Conservation (phyloP, 202 grass and related monocot genomes). For the Saccharum hybrid region DNA sequence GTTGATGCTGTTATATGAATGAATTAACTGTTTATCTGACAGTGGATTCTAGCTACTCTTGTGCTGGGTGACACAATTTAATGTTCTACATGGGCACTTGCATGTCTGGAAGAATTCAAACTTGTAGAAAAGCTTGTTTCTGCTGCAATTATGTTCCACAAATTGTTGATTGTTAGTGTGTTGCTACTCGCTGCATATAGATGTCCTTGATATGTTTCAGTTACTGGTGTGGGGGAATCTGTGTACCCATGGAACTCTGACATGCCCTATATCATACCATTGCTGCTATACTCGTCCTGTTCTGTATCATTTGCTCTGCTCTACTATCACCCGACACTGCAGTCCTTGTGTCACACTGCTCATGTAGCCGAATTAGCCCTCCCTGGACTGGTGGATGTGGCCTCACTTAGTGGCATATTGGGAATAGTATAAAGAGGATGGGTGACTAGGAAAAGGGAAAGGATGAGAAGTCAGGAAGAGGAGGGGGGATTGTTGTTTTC, state of each 20-base stretch:
- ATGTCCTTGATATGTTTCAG: neutral
- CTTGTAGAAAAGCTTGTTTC: constrained; percentile 3
- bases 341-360: neutral
- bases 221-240: neutral
- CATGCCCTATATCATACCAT: neutral
- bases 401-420: too few relatives aligned
- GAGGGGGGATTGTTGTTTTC: too few relatives aligned
- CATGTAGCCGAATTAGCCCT: too few relatives aligned
- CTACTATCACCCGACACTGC: neutral
- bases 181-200: neutral
- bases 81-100: neutral
- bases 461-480: too few relatives aligned
- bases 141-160: constrained; percentile 13
- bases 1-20: constrained; percentile 14
- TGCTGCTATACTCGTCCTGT: neutral
- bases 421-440: too few relatives aligned
- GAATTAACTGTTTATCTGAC: neutral
- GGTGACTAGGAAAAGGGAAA: too few relatives aligned
- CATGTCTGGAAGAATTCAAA: constrained; percentile 12
- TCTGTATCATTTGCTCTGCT: neutral
- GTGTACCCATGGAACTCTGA: neutral
- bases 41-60: constrained; percentile 1
- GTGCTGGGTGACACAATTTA: neutral
- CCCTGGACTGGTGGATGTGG: too few relatives aligned
- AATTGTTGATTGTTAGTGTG: constrained; percentile 12